phyloP scores from a whole-genome alignment of 257 asterid species.

The Petrea volubilis region DNA sequence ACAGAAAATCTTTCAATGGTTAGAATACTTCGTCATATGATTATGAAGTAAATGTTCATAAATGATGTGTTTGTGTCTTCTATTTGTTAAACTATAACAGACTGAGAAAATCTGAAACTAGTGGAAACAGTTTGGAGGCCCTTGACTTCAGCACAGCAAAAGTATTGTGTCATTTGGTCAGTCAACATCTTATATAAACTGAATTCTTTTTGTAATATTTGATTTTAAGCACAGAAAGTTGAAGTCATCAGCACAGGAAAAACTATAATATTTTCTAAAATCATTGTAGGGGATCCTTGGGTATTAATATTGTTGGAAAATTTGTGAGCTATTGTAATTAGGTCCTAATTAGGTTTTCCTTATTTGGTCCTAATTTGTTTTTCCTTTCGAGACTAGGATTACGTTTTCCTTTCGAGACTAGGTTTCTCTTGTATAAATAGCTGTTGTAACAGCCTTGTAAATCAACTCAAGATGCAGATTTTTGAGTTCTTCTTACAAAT shows the following conservation, averaged over 20 bases:
- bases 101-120: constrained; percentile 1
- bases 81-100: not conserved
- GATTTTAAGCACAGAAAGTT: not conserved
- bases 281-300: not conserved
- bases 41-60: not conserved
- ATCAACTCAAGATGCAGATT: too few species aligned
- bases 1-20: constrained; percentile 13
- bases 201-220: not conserved
- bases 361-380: too few species aligned
- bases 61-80: not conserved
- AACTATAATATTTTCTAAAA: not conserved
- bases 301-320: too few species aligned
- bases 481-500: too few species aligned
- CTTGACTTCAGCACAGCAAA: constrained; percentile 11
- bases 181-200: too few species aligned
- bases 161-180: too few species aligned
- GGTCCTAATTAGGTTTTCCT: too few species aligned
- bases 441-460: too few species aligned
- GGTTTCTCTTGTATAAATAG: too few species aligned
- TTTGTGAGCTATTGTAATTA: too few species aligned
- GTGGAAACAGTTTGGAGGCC: constrained; percentile 8
- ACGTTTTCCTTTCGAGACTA: too few species aligned
- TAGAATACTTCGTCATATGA: constrained; percentile 3
- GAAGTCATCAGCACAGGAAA: not conserved
- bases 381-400: too few species aligned